Evolutionary conservation across 441 rosid species (phyloP).

Genomic region (Dalechampia spathulata): DNA sequence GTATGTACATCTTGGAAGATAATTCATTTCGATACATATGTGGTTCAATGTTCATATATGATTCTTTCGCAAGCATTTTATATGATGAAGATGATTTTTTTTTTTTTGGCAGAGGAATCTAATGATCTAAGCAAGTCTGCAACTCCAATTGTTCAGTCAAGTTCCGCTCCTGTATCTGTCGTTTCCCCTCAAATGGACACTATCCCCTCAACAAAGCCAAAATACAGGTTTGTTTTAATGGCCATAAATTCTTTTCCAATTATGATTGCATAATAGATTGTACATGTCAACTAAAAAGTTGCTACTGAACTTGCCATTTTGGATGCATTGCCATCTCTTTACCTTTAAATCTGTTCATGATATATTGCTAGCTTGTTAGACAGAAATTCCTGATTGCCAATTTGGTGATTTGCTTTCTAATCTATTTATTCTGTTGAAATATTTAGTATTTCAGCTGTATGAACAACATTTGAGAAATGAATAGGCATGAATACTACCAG

Average conservation of each 20-base stretch:
- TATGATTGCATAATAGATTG: no score
- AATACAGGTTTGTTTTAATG: slow-evolving; percentile 12
- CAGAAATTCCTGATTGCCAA: neutral
- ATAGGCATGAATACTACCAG: slow-evolving; percentile 67
- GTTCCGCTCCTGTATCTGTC: slow-evolving; percentile 6
- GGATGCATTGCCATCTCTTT: neutral
- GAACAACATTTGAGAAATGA: neutral
- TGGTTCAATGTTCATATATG: neutral
- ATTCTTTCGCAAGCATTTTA: neutral
- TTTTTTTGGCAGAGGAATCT: slow-evolving; percentile 14
- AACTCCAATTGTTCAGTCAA: neutral
- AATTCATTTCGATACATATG: no score
- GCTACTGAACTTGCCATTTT: neutral
- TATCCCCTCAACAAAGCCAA: slow-evolving; percentile 13
- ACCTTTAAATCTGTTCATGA: neutral
- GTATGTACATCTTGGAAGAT: slow-evolving; percentile 20
- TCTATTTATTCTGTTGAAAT: neutral
- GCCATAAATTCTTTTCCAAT: no score
- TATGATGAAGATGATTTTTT: neutral
- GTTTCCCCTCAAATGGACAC: neutral
- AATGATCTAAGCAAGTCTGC: slow-evolving; percentile 1
- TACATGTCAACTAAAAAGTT: neutral
- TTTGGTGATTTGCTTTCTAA: neutral
- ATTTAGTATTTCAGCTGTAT: slow-evolving; percentile 1
- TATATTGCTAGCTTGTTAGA: neutral